Evolutionary conservation across 257 asterid species (phyloP), one percentile per base, ranked within the genome.

Genomic region (Euphrasia confusa): DNA sequence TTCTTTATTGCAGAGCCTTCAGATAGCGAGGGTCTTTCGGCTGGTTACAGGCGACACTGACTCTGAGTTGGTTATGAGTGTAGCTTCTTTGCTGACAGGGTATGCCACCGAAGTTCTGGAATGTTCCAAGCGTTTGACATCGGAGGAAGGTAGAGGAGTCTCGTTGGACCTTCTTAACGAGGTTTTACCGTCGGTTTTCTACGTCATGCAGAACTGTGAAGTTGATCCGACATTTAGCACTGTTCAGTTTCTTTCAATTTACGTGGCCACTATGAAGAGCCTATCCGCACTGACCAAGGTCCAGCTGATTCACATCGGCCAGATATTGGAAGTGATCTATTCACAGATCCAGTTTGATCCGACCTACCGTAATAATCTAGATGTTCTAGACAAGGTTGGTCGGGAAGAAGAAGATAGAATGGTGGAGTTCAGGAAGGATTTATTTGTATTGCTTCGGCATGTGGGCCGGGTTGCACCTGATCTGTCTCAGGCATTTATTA

Each of bases 391-490:
- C 78, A 93, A 82, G 79, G 79, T 89, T 64, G 99, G 97, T 42
- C 84, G 49, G 71, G 94, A 89, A 68, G 97, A 93, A 78, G 94
- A 85, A 75, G 97, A 93, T 47, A 81, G 91, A 74, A 83, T 89
- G 97, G 70, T 73, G 65, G 99, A 93, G 52, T 89, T 83, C 68
- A 75, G 99, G 70, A 93, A 93, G 74, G 99, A 89, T 70, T 74
- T 85, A 18, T 79, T 84, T 59, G 85, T 87, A 18, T 68, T 93
- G 72, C 79, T 93, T 40, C 94, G 96, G 27, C 83, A 74, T 76
- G 74, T 93, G 44, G 91, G 91, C 8, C 95, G 88, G 70, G 96
- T 93, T 61, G 99, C 97, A 27, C 95, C 96, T 28, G 88, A 89
- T 73, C 81, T 81, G 56, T 86, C 94, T 44, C 96, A 80, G 66